These are phyloP conservation scores for Teratosphaeria destructans DNA, from an alignment of 2,329 filamentous ascomycete genomes.

Conservation along the genomic window DNA sequence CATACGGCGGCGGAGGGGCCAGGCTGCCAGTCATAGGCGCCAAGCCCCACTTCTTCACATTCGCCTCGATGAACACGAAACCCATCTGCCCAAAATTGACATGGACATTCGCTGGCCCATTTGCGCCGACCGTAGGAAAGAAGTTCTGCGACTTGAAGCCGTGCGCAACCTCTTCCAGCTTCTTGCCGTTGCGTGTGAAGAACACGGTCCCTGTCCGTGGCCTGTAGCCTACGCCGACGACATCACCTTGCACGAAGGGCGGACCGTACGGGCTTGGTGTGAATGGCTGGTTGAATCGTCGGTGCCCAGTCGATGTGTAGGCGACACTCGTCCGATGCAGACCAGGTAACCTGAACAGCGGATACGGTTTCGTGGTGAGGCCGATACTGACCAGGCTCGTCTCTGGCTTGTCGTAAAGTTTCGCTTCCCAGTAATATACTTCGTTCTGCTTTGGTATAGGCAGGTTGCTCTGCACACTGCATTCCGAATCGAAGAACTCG, in stretches of 20 bases:
- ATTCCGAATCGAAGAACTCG: slow-evolving; percentile 97
- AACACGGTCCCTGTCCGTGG: slow-evolving; percentile 91
- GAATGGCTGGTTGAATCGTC: slow-evolving; percentile 91
- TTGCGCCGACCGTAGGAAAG: slow-evolving; percentile 94
- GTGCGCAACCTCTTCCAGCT: slow-evolving; percentile 86
- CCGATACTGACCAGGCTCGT: slow-evolving; percentile 78
- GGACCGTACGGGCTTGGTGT: slow-evolving; percentile 69
- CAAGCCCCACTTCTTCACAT: slow-evolving; percentile 98
- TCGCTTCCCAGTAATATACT: slow-evolving; percentile 98
- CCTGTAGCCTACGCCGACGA: slow-evolving; percentile 89
- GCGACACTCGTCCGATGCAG: slow-evolving; percentile 89
- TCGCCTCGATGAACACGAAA: slow-evolving; percentile 98
- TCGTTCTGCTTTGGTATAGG: slow-evolving; percentile 98
- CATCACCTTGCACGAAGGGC: slow-evolving; percentile 80
- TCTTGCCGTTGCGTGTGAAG: slow-evolving; percentile 97
- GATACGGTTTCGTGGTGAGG: slow-evolving; percentile 94
- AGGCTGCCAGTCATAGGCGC: slow-evolving; percentile 92
- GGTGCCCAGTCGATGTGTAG: slow-evolving; percentile 77
- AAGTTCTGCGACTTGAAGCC: slow-evolving; percentile 92
- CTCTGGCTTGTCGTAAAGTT: slow-evolving; percentile 96
- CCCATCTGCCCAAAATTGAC: slow-evolving; percentile 97
- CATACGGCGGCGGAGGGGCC: slow-evolving; percentile 90
- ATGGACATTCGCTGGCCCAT: slow-evolving; percentile 82
- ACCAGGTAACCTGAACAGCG: slow-evolving; percentile 83
- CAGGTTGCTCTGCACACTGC: slow-evolving; percentile 91